A percentile compares a stretch with the other conserved stretches of the same genome.
Evolutionary conservation across 345 rosid genomes (phyloP).

Genomic region (Syzygium aromaticum): DNA sequence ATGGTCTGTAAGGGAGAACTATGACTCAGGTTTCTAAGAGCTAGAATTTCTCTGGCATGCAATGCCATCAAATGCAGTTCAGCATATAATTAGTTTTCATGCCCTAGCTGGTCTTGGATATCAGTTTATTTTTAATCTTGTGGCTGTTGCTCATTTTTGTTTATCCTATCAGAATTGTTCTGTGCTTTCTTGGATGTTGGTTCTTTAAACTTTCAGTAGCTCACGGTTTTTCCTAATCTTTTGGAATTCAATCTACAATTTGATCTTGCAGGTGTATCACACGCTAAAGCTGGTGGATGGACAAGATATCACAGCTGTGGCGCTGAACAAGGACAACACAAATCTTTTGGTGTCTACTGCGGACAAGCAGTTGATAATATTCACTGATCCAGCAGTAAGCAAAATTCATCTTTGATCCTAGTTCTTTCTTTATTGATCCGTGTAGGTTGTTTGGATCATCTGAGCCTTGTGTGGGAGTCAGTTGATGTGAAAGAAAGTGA

Average conservation of each 20-base stretch:
- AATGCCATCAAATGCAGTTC: neutral
- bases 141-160: neutral
- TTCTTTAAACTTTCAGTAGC: neutral
- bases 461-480: neutral
- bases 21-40: neutral
- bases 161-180: neutral
- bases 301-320: constrained; percentile 81
- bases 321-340: constrained; percentile 71
- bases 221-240: neutral
- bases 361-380: constrained; percentile 81
- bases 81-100: neutral
- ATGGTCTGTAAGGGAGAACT: neutral
- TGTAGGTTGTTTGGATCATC: neutral
- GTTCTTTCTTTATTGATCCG: neutral
- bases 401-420: neutral
- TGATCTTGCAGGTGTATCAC: constrained; percentile 59
- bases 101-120: neutral
- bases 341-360: constrained; percentile 89
- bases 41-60: neutral
- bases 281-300: constrained; percentile 55
- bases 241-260: neutral
- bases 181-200: neutral
- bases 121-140: neutral
- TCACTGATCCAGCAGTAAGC: constrained; percentile 96
- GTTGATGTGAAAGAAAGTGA: neutral